Evolutionary conservation across 2,329 filamentous ascomycete species (phyloP).

Genomic region (Leptographium lundbergii): DNA sequence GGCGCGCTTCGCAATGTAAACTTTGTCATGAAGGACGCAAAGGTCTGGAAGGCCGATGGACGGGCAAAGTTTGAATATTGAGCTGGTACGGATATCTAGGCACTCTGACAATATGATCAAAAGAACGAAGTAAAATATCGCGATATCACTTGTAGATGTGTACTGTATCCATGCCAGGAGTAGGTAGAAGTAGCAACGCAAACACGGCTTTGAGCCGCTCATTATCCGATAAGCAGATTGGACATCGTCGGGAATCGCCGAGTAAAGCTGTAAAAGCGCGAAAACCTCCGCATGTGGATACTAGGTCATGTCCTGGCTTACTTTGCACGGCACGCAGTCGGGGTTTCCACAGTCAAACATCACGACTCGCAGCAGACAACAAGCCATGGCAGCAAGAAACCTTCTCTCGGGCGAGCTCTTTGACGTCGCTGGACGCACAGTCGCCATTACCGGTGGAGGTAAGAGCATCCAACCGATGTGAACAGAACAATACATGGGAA

Average conservation of each 20-base stretch:
- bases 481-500: not conserved
- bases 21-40: conserved; percentile 47
- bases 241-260: not conserved
- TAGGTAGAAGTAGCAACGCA: too few relatives aligned
- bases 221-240: too few relatives aligned
- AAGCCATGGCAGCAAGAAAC: not conserved
- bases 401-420: not conserved
- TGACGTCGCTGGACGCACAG: not conserved
- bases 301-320: not conserved
- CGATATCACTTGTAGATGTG: not conserved
- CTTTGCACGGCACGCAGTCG: not conserved
- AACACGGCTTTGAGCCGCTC: too few relatives aligned
- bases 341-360: not conserved
- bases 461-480: not conserved
- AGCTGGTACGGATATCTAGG: not conserved
- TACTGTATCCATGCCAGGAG: not conserved
- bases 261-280: not conserved
- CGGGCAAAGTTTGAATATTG: conserved; percentile 4
- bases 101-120: not conserved
- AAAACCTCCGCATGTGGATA: not conserved
- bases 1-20: conserved; percentile 30
- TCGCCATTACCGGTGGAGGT: not conserved
- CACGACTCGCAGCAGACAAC: not conserved
- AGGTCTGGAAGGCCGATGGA: conserved; percentile 31
- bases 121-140: too few relatives aligned